Percentiles rank a stretch among this genome's conserved stretches.
Evolutionary conservation across 176 grass and related monocot species (phyloP).

Genomic region (Oropetium thomaeum): DNA sequence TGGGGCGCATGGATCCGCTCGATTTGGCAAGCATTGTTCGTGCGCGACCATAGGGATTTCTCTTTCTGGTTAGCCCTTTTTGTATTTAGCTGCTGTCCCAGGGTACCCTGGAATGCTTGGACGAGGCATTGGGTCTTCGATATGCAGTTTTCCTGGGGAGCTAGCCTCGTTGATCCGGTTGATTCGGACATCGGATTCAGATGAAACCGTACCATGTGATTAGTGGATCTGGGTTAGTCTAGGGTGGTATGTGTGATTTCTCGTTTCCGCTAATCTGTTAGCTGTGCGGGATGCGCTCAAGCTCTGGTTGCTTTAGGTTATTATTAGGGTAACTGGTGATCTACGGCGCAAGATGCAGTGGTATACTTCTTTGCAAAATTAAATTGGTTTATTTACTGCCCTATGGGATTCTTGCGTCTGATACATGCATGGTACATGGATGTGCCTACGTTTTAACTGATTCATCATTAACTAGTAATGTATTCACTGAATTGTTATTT

Average conservation of each 20-base stretch:
- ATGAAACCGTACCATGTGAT: not conserved
- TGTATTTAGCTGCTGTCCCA: not conserved
- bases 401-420: not conserved
- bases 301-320: not conserved
- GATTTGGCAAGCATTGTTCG: not conserved
- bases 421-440: not conserved
- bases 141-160: not conserved
- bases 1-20: conserved; percentile 2
- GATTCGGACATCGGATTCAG: not conserved
- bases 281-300: too few relatives aligned
- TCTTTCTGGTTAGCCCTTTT: not conserved
- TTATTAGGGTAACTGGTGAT: not conserved
- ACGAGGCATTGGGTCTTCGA: not conserved
- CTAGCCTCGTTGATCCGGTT: not conserved
- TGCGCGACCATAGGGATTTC: not conserved
- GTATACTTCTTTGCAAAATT: not conserved
- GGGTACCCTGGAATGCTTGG: too few relatives aligned
- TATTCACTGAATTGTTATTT: not conserved
- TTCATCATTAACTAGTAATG: not conserved
- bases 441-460: not conserved
- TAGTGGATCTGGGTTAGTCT: not conserved
- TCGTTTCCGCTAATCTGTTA: not conserved
- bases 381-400: not conserved
- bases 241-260: not conserved
- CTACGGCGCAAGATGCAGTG: not conserved